Evolutionary conservation across 768 basidiomycete species (phyloP), one percentile per base, ranked within the genome.

Genomic region (Guyanaporus albipodus): DNA sequence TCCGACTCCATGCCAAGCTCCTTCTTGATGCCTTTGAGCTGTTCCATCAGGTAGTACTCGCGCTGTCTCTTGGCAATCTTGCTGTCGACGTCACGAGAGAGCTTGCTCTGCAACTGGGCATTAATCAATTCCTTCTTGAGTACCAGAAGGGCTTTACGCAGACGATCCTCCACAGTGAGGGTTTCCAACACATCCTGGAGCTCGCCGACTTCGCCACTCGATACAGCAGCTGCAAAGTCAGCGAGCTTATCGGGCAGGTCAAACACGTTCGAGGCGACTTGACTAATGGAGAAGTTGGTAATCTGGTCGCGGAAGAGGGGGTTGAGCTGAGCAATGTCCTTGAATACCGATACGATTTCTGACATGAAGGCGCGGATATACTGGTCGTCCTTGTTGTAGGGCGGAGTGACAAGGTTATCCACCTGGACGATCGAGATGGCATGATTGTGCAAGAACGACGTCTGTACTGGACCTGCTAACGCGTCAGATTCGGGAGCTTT

Each of bases 41-140:
- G 93, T 63, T 97, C 93, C 89, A 93, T 94, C 42, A 97, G 73
- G 61, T 94, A 96, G 56, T 94, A 94, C 70, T 96, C 93, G 44
- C 92, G 73, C 62, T 96, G 93, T 6, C 93, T 77, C 63, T 95
- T 94, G 10, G 91, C 91, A 49, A 97, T 93, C 72, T 93, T 96
- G 73, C 73, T 81, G 61, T 98, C 92, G 2, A 98, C 93, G 57
- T 98, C 94, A 15, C 90, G 77, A 2, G 85, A 83, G 46, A 98
- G 85, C 69, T 95, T 96, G 58, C 80, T 83, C 67, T 96, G 95
- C 40, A 98, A 70, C 62, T 97, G 92, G 0, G 93, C 92, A 55
- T 97, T 97, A 66, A 97, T 96, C 26, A 97, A 77, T 64, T 98
- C 96, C 68, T 97, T 98, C 77, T 98, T 98, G 53, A 99, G 76